Conservation (phyloP, 192 early-diverging fungal species). For the Martensiomyces pterosporus region DNA sequence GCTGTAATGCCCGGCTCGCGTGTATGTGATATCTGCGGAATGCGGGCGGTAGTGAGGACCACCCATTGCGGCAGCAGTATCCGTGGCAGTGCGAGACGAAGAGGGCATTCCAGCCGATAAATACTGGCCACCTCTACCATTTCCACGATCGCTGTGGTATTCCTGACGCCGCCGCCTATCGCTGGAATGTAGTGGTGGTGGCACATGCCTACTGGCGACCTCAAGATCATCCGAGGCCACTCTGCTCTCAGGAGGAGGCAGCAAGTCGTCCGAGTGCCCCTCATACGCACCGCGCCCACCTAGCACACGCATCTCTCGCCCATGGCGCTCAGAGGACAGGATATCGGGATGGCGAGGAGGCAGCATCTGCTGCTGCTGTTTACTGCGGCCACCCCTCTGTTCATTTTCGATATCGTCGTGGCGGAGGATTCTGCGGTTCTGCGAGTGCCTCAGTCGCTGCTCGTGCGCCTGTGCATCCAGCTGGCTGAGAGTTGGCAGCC, state of each 20-base stretch:
- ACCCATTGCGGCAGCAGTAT: too few relatives aligned
- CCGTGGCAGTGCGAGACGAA: too few relatives aligned
- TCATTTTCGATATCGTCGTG: neutral
- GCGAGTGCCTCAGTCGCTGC: constrained; percentile 1
- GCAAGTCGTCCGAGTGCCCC: too few relatives aligned
- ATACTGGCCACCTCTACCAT: too few relatives aligned
- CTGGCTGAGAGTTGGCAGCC: constrained; percentile 10
- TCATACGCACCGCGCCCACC: too few relatives aligned
- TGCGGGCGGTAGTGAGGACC: too few relatives aligned
- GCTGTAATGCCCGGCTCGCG: neutral
- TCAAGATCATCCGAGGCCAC: too few relatives aligned
- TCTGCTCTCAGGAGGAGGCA: too few relatives aligned
- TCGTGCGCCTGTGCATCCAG: constrained; percentile 2
- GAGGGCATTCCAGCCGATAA: too few relatives aligned
- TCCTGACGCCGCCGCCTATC: too few relatives aligned
- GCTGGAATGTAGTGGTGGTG: neutral
- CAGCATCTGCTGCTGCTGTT: neutral
- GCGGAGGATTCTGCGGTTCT: neutral
- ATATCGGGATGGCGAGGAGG: constrained; percentile 6
- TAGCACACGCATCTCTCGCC: too few relatives aligned
- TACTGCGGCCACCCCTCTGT: neutral
- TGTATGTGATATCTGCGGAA: neutral
- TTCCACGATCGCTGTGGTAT: too few relatives aligned
- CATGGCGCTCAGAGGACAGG: neutral
- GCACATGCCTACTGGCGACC: neutral